phyloP scores from a whole-genome alignment of 1,284 basidiomycete genomes.

The Pisolithus thermaeus region DNA sequence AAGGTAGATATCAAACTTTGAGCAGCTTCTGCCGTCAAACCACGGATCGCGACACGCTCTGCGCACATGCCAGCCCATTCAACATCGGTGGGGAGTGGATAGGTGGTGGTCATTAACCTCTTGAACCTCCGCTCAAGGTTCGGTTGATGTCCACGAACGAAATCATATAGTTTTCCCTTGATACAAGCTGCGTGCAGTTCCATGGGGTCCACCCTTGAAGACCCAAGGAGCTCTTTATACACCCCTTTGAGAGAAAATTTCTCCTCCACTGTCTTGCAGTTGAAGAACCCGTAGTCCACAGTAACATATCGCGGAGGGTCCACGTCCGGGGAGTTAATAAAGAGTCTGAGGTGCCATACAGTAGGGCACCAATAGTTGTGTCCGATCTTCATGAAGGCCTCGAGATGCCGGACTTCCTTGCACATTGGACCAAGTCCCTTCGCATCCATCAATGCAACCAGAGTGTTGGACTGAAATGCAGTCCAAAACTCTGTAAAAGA shows the following conservation, averaged over 20 bases:
- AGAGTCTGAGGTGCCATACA: slow-evolving; percentile 1
- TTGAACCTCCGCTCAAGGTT: slow-evolving; percentile 1
- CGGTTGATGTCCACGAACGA: not conserved
- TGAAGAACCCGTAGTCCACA: slow-evolving; percentile 1
- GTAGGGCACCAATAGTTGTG: not conserved
- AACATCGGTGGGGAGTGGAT: not conserved
- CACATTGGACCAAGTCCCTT: not conserved
- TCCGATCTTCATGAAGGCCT: not conserved
- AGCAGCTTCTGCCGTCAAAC: not conserved
- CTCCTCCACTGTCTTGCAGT: not conserved
- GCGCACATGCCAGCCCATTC: not conserved
- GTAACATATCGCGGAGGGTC: not conserved
- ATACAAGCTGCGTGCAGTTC: slow-evolving; percentile 1
- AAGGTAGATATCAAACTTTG: not conserved
- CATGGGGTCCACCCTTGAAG: not conserved
- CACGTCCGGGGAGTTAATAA: not conserved
- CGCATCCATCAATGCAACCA: slow-evolving; percentile 1
- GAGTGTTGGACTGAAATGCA: not conserved
- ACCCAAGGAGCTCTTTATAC: not conserved
- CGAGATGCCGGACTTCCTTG: not conserved
- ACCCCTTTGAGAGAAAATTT: not conserved
- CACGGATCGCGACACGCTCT: not conserved
- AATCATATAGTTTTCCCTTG: not conserved
- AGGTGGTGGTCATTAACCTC: not conserved
- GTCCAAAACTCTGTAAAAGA: slow-evolving; percentile 3